These are phyloP conservation scores for Pestalotiopsis fici DNA, from an alignment of 2,329 filamentous ascomycete genomes.

Conservation along the genomic window DNA sequence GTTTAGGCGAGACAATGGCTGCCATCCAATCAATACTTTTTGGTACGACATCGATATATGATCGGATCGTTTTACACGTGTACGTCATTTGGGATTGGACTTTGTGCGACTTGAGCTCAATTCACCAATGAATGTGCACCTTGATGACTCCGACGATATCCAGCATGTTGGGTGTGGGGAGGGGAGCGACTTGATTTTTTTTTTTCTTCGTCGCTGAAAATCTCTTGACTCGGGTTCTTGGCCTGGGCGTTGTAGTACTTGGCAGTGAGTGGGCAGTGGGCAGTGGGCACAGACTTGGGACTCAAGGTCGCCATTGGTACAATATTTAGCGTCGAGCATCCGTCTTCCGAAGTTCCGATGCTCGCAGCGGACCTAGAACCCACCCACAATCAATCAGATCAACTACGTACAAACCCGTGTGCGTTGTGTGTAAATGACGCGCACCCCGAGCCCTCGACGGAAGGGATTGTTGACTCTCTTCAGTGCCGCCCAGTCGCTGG, in stretches of 20 bases:
- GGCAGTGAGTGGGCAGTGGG: not conserved
- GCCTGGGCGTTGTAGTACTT: not conserved
- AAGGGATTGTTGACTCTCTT: not conserved
- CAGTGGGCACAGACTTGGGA: not conserved
- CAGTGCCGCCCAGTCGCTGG: conserved; percentile 2
- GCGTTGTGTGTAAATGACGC: conserved; percentile 1
- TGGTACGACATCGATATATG: not conserved
- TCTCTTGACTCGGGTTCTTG: not conserved
- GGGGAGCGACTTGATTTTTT: not conserved
- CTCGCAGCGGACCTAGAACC: conserved; percentile 7
- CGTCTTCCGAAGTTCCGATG: conserved; percentile 22
- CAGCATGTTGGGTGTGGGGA: not conserved
- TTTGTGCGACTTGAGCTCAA: not conserved
- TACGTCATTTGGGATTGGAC: not conserved
- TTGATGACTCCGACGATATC: not conserved
- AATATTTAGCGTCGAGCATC: not conserved
- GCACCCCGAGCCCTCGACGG: conserved; percentile 3
- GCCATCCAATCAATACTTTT: not conserved
- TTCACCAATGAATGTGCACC: not conserved
- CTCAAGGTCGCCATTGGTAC: not conserved
- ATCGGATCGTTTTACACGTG: not conserved
- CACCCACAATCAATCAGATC: not conserved
- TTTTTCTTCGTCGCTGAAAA: not conserved
- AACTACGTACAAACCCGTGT: not conserved
- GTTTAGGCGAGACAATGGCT: not conserved